Conservation (phyloP, 441 rosid species). For the Brassica hybrid region DNA sequence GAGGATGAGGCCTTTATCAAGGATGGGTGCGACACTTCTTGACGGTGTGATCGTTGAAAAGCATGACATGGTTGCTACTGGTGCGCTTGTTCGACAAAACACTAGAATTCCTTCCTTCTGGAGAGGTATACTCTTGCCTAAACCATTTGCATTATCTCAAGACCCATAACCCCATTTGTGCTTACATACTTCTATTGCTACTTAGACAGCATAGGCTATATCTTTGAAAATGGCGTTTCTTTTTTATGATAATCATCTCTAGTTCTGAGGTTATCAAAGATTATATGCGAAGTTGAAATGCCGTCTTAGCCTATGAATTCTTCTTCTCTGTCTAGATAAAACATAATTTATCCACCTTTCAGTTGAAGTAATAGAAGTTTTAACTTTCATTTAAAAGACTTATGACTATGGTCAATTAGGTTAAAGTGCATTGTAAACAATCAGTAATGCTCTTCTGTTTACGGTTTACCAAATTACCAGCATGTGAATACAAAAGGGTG, state of each 20-base stretch:
- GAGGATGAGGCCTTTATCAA: constrained; percentile 87
- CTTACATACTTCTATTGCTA: constrained; percentile 17
- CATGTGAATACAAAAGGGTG: constrained; percentile 18
- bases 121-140: constrained; percentile 63
- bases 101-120: constrained; percentile 72
- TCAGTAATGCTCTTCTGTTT: constrained; percentile 14
- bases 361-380: background rate
- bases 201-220: constrained; percentile 18
- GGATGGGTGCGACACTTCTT: constrained; percentile 93
- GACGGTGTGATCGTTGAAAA: constrained; percentile 90
- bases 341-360: background rate
- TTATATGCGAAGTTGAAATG: constrained; percentile 6
- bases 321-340: constrained; percentile 7
- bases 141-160: background rate
- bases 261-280: background rate
- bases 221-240: background rate
- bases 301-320: background rate
- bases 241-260: constrained; percentile 7
- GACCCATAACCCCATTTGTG: background rate
- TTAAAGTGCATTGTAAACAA: constrained; percentile 4
- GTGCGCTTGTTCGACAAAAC: constrained; percentile 92
- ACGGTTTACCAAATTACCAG: constrained; percentile 13
- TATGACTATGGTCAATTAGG: background rate
- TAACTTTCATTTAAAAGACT: background rate
- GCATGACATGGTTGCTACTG: constrained; percentile 94